Conservation (phyloP, 768 basidiomycete genomes). For the Mycena belliarum region DNA sequence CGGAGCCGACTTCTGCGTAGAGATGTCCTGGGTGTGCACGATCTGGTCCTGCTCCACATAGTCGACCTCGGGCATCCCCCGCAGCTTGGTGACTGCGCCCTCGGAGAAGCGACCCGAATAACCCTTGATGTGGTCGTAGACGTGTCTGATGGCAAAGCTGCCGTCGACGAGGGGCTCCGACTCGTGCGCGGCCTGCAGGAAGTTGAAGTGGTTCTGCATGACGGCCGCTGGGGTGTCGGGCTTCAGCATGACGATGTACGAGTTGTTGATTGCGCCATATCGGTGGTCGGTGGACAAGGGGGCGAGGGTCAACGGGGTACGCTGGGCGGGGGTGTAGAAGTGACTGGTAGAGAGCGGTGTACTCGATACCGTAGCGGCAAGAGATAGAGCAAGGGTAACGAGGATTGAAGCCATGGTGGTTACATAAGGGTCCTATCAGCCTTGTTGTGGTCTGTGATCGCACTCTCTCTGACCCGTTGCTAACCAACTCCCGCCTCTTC, state of each 20-base stretch:
- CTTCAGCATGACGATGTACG: slow-evolving; percentile 94
- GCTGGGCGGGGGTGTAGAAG: slow-evolving; percentile 23
- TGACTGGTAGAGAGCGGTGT: slow-evolving; percentile 55
- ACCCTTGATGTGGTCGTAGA: slow-evolving; percentile 77
- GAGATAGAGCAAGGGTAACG: slow-evolving; percentile 41
- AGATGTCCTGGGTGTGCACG: slow-evolving; percentile 72
- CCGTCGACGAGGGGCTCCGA: slow-evolving; percentile 53
- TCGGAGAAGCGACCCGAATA: slow-evolving; percentile 82
- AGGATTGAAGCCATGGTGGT: slow-evolving; percentile 45
- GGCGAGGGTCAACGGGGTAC: slow-evolving; percentile 54
- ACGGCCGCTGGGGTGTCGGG: slow-evolving; percentile 56
- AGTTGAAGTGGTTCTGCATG: slow-evolving; percentile 77
- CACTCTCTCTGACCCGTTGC: too few species aligned
- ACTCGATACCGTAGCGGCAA: slow-evolving; percentile 37
- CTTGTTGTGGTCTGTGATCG: slow-evolving; percentile 38
- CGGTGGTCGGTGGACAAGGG: slow-evolving; percentile 64
- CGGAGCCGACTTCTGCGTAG: slow-evolving; percentile 76
- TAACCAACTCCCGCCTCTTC: too few species aligned
- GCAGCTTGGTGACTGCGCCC: slow-evolving; percentile 70
- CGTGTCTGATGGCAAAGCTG: slow-evolving; percentile 61
- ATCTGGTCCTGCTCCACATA: slow-evolving; percentile 94
- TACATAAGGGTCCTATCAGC: slow-evolving; percentile 17
- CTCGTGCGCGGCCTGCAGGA: slow-evolving; percentile 63
- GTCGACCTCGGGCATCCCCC: slow-evolving; percentile 84
- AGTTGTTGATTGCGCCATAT: slow-evolving; percentile 79